Percentiles rank a stretch among this genome's conserved stretches.
Evolutionary conservation across 2,329 filamentous ascomycete species (phyloP).

Genomic region (Trichoderma lentiforme): DNA sequence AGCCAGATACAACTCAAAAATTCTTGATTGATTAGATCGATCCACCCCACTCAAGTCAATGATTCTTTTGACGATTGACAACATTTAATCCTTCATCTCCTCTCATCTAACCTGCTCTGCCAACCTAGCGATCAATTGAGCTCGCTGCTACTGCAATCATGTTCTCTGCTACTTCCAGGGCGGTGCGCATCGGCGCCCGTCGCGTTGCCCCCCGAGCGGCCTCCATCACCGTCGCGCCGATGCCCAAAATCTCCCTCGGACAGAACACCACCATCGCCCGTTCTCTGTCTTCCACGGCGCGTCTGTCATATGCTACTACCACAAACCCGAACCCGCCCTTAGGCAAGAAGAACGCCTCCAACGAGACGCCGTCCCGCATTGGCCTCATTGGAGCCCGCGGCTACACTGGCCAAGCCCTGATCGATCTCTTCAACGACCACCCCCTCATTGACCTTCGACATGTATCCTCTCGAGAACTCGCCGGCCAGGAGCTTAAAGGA

Average conservation of each 20-base stretch:
- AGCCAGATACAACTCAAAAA: neutral
- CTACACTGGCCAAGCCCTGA: neutral
- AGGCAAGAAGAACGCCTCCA: neutral
- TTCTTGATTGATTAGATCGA: neutral
- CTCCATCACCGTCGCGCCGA: neutral
- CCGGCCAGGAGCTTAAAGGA: neutral
- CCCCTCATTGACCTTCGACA: neutral
- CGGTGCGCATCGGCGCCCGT: neutral
- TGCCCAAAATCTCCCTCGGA: neutral
- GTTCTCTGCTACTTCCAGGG: neutral
- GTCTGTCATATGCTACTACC: neutral
- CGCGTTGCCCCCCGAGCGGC: neutral
- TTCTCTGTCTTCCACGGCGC: neutral
- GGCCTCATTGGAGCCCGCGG: neutral
- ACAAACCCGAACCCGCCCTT: neutral
- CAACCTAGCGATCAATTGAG: neutral
- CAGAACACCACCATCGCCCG: neutral
- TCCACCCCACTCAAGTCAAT: neutral
- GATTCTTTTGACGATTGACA: neutral
- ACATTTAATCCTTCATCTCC: neutral
- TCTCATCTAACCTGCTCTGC: neutral
- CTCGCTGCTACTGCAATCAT: neutral
- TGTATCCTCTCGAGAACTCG: neutral
- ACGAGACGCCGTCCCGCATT: neutral
- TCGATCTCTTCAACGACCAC: neutral